Evolutionary conservation across 495 filamentous ascomycete species (phyloP), one percentile per base, ranked within the genome.

Genomic region (Xylaria sp.): DNA sequence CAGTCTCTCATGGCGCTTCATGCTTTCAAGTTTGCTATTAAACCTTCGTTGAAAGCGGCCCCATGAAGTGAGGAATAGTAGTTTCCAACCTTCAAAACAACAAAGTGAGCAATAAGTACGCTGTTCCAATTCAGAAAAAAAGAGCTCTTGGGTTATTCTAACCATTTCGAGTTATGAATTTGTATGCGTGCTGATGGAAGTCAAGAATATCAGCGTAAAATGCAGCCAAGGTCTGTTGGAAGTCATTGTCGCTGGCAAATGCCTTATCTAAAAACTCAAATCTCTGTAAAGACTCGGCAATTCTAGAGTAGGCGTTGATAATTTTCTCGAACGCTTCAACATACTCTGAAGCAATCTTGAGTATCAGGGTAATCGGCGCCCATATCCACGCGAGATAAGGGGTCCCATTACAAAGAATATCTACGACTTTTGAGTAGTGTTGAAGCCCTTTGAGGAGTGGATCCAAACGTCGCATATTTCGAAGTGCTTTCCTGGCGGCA

Each of bases 381-480:
- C 55, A 59, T 33, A 59, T 59, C 55, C 55, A 59, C 29, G 55
- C 3, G 29, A 59, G 31, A 59, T 37, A 59, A 31, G 55, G 55
- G 8, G 55, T 59, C 15, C 55, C 55, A 37, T 59, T 59, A 21
- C 55, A 59, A 2, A 59, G 15, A 11, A 59, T 21, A 2, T 37
- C 55, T 0, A n/a, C 31, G 3, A 37, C 55, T 5, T 40, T 59
- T 31, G 55, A 8, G 31, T 59, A 59, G 11, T 59, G 55, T 35
- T 37, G 17, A 14, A 59, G 8, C 2, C 55, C 55, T 2, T 76
- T 80, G 15, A 88, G 87, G 52, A 78, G 78, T 0, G 86, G 86
- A 5, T 72, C 87, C 5, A 82, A 81, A 1, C 87, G 86, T 72
- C 83, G 85, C 12, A 59, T 88, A 86, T 75, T 77, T 84, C 1